Conservation (phyloP, 2,329 filamentous ascomycete genomes). For the Huntiella abstrusa region DNA sequence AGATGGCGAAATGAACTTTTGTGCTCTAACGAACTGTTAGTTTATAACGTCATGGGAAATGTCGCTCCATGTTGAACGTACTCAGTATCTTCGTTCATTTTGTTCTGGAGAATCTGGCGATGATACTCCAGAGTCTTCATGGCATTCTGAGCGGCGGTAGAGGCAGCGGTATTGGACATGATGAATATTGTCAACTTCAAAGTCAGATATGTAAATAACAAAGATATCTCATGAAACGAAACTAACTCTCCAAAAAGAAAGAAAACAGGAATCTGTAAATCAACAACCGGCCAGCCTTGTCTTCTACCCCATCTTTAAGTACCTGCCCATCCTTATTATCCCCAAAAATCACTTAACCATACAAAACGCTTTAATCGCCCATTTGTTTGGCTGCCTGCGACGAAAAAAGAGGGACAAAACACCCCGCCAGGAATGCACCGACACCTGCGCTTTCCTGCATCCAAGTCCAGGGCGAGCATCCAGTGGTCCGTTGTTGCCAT, state of each 20-base stretch:
- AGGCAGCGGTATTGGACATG: constrained; percentile 13
- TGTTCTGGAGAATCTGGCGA: constrained; percentile 53
- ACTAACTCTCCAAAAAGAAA: not conserved
- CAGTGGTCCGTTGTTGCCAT: no score
- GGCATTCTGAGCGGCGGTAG: constrained; percentile 22
- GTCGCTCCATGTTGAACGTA: constrained; percentile 24
- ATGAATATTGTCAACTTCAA: not conserved
- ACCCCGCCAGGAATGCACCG: no score
- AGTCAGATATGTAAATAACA: no score
- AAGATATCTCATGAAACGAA: not conserved
- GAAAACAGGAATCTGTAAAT: not conserved
- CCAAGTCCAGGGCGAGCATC: no score
- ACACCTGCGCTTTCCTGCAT: no score
- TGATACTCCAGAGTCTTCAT: constrained; percentile 60
- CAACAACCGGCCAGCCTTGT: no score
- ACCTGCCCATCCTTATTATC: no score
- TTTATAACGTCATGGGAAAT: constrained; percentile 7
- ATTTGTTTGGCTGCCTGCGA: no score
- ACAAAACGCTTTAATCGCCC: no score
- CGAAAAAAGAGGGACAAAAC: no score
- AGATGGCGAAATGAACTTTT: constrained; percentile 62
- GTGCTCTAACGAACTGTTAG: constrained; percentile 18
- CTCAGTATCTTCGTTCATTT: constrained; percentile 39
- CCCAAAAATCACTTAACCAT: no score
- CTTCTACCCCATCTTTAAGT: no score